Conservation (phyloP, 139 green algal genomes). For the Haematococcus sp. region DNA sequence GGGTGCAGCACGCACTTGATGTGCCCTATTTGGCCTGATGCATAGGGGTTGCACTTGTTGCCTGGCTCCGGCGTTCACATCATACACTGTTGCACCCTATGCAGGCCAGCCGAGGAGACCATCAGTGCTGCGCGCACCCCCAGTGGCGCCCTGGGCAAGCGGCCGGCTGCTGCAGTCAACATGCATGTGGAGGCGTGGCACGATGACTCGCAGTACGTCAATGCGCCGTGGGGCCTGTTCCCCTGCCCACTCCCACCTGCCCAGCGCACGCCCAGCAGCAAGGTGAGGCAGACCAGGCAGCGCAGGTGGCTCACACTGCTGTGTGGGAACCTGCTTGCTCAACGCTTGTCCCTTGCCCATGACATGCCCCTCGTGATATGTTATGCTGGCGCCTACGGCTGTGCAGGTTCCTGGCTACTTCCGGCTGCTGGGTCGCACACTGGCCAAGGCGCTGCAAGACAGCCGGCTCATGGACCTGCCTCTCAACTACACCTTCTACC, state of each 20-base stretch:
- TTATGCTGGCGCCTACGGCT: too few species aligned
- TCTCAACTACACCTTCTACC: conserved; percentile 84
- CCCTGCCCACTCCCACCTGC: conserved; percentile 63
- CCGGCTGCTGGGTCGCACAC: conserved; percentile 77
- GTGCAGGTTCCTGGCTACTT: conserved; percentile 69
- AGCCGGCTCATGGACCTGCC: conserved; percentile 89
- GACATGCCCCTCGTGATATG: background rate
- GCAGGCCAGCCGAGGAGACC: conserved; percentile 7
- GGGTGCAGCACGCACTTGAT: too few species aligned
- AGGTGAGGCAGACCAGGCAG: background rate
- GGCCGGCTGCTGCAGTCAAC: conserved; percentile 2
- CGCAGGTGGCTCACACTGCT: too few species aligned
- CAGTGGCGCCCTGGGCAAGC: background rate
- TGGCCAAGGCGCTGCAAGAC: conserved; percentile 94
- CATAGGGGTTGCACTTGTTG: too few species aligned
- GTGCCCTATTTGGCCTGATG: too few species aligned
- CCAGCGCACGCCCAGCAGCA: background rate
- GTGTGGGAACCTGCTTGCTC: too few species aligned
- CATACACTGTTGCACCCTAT: conserved; percentile 2
- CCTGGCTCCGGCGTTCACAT: too few species aligned
- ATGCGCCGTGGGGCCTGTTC: conserved; percentile 86
- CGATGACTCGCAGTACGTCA: conserved; percentile 52
- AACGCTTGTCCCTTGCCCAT: too few species aligned
- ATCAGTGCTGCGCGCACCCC: background rate
- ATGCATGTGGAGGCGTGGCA: conserved; percentile 13